Evolutionary conservation across 2,329 filamentous ascomycete species (phyloP).

Genomic region (Fusarium xyrophilum): DNA sequence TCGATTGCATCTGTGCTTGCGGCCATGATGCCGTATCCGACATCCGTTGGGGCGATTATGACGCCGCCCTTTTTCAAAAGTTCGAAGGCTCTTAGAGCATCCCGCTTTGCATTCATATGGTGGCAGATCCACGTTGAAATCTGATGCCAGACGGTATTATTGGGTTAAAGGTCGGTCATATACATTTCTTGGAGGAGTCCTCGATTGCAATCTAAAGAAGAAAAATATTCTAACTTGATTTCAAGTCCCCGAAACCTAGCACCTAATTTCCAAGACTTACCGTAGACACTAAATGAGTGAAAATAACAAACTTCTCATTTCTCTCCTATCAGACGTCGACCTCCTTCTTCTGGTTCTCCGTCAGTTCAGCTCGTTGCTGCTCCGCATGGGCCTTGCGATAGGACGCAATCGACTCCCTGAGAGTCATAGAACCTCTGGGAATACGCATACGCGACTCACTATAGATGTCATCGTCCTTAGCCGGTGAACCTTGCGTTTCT

Average conservation of each 20-base stretch:
- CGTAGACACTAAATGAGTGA: too few species aligned
- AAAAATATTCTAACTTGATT: not conserved
- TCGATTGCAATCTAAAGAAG: not conserved
- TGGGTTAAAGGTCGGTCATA: accelerated
- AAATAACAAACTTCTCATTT: accelerated
- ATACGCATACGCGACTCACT: too few species aligned
- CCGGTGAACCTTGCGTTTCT: not conserved
- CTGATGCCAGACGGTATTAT: accelerated
- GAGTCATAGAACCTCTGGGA: not conserved
- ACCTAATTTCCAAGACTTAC: accelerated
- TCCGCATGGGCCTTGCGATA: not conserved
- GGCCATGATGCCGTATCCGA: not conserved
- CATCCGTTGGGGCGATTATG: not conserved
- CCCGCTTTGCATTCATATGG: not conserved
- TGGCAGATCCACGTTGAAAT: not conserved
- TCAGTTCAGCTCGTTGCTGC: not conserved
- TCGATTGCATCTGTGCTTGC: not conserved
- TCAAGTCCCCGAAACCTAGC: accelerated
- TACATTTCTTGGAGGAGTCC: accelerated
- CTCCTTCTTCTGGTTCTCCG: not conserved
- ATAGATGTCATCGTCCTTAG: not conserved
- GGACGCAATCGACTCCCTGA: not conserved
- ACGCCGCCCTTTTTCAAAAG: not conserved
- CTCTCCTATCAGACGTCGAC: accelerated
- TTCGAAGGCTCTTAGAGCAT: not conserved